Base-by-base conservation (phyloP, 176 grass and related monocot genomes). In the Metroxylon sagu region DNA sequence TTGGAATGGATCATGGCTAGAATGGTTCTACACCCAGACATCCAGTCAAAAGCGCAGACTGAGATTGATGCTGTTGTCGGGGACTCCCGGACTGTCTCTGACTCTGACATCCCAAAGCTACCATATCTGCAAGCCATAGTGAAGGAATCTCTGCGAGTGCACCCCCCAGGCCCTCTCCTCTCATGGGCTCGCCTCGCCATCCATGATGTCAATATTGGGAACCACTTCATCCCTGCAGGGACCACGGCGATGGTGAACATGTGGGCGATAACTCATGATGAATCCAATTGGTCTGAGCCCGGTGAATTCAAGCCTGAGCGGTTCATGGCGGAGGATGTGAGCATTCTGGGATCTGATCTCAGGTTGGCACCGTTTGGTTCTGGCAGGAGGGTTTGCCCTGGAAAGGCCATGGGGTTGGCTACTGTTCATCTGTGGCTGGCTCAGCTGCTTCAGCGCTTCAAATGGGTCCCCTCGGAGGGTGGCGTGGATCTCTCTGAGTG, bases 241-340 rank as follows among this genome's bases (percentile, higher is more conserved):
- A 94, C 89, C 0, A 94, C 89, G 5, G 89, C 89, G 16, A 94
- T 94, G 89, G 89, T 94, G 2, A 94, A 94, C 77, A 94, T 94
- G 89, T 94, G 89, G 89, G 71, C 84, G 25, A 94, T 94, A 64
- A 74, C 89, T 18, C 89, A 85, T 4, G 89, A 94, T 29, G 68
- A 75, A 5, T 19, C 71, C 4, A 35, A 88, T 23, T 94, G 89
- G 89, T 29, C 81, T 0, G 52, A 88, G 56, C 76, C 77, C 0
- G 71, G 73, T 53, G 28, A 50, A 39, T 94, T 88, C 77, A 69
- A 61, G 4, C 89, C 84, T 0, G 89, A 94, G 69, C 51, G 84
- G 28, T 94, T 94, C 74, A 12, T 50, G 53, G 71, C 74, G 27
- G 77, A 85, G 74, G 89, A 94, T 49, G 77, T 94, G 6, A 88